phyloP scores from a whole-genome alignment of 1,139 yeast genomes.

The Maudiozyma humilis region DNA sequence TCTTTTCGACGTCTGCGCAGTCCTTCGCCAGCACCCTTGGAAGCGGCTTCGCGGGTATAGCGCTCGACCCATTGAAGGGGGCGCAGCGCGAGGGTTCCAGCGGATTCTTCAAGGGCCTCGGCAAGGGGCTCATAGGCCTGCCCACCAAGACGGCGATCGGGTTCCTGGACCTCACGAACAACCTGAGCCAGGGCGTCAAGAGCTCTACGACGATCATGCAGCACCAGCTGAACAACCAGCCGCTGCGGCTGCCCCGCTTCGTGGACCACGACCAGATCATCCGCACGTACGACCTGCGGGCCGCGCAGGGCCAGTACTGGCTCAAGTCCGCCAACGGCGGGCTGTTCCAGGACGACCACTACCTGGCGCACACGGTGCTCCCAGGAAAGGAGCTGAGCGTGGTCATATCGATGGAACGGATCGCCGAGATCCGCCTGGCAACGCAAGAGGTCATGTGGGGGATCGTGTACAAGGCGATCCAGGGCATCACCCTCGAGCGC shows the following conservation, averaged over 20 bases:
- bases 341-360: conserved; percentile 56
- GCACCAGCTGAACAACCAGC: conserved; percentile 53
- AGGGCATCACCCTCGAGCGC: conserved; percentile 58
- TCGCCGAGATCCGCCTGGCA: conserved; percentile 63
- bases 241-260: conserved; percentile 75
- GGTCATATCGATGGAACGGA: conserved; percentile 63
- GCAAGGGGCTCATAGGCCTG: conserved; percentile 87
- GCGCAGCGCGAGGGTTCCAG: conserved; percentile 77
- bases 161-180: conserved; percentile 82
- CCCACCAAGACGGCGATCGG: conserved; percentile 98
- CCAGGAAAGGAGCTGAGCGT: conserved; percentile 76
- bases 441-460: conserved; percentile 37
- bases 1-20: conserved; percentile 78
- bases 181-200: conserved; percentile 87
- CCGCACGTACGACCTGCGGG: conserved; percentile 68
- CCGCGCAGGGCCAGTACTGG: conserved; percentile 94
- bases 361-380: conserved; percentile 76
- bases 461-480: conserved; percentile 23
- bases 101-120: conserved; percentile 89
- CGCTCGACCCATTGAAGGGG: conserved; percentile 85
- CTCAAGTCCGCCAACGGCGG: conserved; percentile 80
- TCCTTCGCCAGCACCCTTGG: conserved; percentile 81
- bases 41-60: conserved; percentile 85
- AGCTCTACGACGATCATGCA: conserved; percentile 90
- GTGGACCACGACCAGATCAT: conserved; percentile 61